Base-by-base conservation (phyloP, 306 rosid species). In the Cicer chorassanicum region DNA sequence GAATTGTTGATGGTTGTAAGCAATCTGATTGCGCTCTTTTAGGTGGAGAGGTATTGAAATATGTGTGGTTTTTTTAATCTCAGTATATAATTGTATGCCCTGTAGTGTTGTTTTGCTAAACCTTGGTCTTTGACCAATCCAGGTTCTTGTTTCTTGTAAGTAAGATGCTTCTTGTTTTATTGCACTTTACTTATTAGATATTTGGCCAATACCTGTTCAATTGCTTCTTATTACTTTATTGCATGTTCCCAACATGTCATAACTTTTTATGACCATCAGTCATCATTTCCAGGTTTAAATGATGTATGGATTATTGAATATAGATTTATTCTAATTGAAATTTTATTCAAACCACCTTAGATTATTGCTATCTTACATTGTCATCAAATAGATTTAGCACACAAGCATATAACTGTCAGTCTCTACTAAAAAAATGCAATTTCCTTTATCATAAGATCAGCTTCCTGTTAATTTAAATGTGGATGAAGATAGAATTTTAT, bases 41-140 rank as follows among this genome's bases (percentile, higher is more conserved):
- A 43, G 99, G 97, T 44, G 99, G 99, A 75, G 99, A 94, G 99
- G 99, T 94, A 93, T 70, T 73, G 24, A 54, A 8, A 18, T 45
- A 41, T 51, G 43, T 74, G 9, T 51, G 2, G 1, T 64, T 42
- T 43, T 15, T 43, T 9, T 11, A 29, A 14, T 39, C 5, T 10
- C 38, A 8, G 11, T n/a, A 61, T 75, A 3, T 57, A 54, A 72
- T 38, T 75, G 13, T 15, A 24, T 50, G 48, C 8, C 6, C 5
- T 15, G 54, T 56, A 14, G 51, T 60, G 45, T 46, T n/a, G 36
- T 72, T 12, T 71, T 76, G 45, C 68, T 50, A 38, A 50, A 11
- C 10, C 71, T 12, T 72, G 19, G 36, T 10, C 34, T 54, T 5
- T 55, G 3, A 55, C 0, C 62, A 55, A 18, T 55, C 34, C 19